Base-by-base conservation (phyloP, 495 filamentous ascomycete genomes). In the Aspergillus steynii region DNA sequence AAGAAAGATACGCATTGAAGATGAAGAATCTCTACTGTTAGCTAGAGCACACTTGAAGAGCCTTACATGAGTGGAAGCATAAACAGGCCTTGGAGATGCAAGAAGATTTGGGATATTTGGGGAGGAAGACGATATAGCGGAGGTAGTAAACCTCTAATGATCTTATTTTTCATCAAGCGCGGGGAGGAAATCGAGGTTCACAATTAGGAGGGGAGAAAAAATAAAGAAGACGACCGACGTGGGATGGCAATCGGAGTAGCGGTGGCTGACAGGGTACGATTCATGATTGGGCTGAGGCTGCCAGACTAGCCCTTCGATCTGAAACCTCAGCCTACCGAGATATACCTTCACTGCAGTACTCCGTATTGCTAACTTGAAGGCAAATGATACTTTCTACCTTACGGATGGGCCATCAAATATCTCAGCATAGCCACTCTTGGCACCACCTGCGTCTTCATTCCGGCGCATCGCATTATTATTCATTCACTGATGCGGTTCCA, bases 131-230 rank as follows among this genome's bases (percentile, higher is more conserved):
- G 2, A 34, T 5, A 14, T n/a, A n/a, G 47, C 47, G 47, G 47
- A 49, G 15, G 9, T 6, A 14, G 47, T 5, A 49, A 49, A 49
- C 9, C 47, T 14, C 26, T 27, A 49, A 49, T 49, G 8, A 49
- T n/a, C 14, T 49, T n/a, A 10, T 27, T 5, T 34, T 34, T 1
- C 1, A 34, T 34, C 5, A 9, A 9, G 31, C 9, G 31, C 6
- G 31, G 31, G 47, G 26, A 20, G 47, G 26, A 5, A 5, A 27
- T 49, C 4, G 47, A 27, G 10, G 47, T 5, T 2, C 1, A 5
- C 28, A 27, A 42, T 45, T 28, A 54, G 12, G 55, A 46, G 37
- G 57, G 56, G 31, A 10, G 31, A 45, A 61, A n/a, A 56, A 61
- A 15, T 56, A 45, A 55, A 34, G 0, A 34, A 56, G 58, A 46